A percentile compares a stretch with the other conserved stretches of the same genome.
Evolutionary conservation across 2,329 filamentous ascomycete species (phyloP).

Genomic region (Ceratocystis cubensis): DNA sequence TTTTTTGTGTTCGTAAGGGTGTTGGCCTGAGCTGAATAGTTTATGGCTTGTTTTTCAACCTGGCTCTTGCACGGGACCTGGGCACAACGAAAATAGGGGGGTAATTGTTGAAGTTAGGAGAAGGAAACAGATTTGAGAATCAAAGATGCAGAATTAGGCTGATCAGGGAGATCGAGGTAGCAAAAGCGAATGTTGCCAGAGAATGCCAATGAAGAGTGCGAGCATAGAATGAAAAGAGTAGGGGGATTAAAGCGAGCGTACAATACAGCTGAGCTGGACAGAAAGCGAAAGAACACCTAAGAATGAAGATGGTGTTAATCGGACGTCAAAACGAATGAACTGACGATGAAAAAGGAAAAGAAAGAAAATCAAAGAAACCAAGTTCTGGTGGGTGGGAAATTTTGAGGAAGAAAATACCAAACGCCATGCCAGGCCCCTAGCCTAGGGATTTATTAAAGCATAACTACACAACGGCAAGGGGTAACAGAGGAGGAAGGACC

Average conservation of each 20-base stretch:
- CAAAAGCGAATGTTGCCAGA: slow-evolving; percentile 4
- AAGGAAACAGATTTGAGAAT: background rate
- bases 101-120: background rate
- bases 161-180: background rate
- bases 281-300: background rate
- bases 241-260: background rate
- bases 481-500: background rate
- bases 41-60: background rate
- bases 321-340: slow-evolving; percentile 4
- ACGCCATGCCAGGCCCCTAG: background rate
- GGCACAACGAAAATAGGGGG: background rate
- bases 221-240: background rate
- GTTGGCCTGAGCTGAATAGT: slow-evolving; percentile 3
- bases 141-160: background rate
- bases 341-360: background rate
- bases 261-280: background rate
- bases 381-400: background rate
- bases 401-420: too few species aligned
- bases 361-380: slow-evolving; percentile 1
- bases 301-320: background rate
- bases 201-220: background rate
- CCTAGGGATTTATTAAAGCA: background rate
- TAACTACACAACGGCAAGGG: background rate
- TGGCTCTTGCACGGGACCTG: background rate
- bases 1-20: background rate